These are phyloP conservation scores for Blastocystis sp. DNA, from an alignment of 352 stramenopile genomes.

Conservation along the genomic window DNA sequence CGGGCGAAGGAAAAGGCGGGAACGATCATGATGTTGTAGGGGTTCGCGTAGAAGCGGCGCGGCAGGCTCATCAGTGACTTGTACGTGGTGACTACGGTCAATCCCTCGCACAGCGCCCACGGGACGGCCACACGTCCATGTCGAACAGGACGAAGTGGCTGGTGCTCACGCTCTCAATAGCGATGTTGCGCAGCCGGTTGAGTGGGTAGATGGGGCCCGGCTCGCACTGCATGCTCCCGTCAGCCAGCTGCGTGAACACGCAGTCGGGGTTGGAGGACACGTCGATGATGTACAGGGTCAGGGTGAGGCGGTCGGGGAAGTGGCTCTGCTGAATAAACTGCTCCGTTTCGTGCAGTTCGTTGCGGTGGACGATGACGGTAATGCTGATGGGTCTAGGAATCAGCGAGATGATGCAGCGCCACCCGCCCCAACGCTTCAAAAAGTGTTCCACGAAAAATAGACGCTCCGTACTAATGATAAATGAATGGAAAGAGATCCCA, in stretches of 20 bases:
- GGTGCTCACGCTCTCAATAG: conserved; percentile 39
- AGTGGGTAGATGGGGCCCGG: conserved; percentile 39
- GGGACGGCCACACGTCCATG: conserved; percentile 67
- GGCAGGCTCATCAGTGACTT: conserved; percentile 18
- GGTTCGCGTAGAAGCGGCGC: background rate
- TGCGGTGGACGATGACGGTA: conserved; percentile 13
- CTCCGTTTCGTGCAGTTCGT: background rate
- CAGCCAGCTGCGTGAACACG: conserved; percentile 3
- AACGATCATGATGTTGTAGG: conserved; percentile 39
- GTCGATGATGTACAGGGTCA: conserved; percentile 28
- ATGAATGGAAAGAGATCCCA: background rate
- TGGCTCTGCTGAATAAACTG: conserved; percentile 12
- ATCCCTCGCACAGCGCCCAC: background rate
- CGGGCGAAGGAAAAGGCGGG: conserved; percentile 37
- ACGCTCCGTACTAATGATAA: conserved; percentile 37
- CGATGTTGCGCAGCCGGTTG: background rate
- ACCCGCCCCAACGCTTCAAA: conserved; percentile 45
- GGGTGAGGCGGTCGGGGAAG: conserved; percentile 26
- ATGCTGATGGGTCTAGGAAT: conserved; percentile 33
- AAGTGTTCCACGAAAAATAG: conserved; percentile 44
- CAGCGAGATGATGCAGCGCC: background rate
- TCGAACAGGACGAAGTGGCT: conserved; percentile 64
- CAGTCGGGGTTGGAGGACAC: conserved; percentile 8
- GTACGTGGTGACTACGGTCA: conserved; percentile 44
- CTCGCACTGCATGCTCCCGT: background rate